Base-by-base conservation (phyloP, 768 basidiomycete genomes). In the Pholiota molesta region DNA sequence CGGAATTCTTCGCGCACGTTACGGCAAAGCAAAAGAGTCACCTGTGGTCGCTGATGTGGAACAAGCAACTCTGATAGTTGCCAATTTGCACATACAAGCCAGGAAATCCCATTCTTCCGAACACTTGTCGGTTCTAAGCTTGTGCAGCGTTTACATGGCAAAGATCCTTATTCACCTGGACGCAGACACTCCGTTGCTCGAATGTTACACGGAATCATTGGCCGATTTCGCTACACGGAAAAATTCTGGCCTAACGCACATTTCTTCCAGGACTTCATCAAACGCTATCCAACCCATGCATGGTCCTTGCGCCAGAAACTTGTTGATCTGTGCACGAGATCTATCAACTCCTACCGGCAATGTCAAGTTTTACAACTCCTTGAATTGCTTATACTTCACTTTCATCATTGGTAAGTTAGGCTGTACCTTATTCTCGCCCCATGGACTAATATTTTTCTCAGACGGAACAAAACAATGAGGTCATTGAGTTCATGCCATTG, bases 201-300 rank as follows among this genome's bases (percentile, higher is more conserved):
- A 75, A n/a, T 73, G 79, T 8, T 96, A 97, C 71, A 80, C 78
- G 52, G 75, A 76, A 64, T 93, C 92, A 0, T 73, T 96, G 14
- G 69, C 77, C 17, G 92, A 97, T 72, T 96, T 92, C 68, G 78
- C 90, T 61, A 86, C 85, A 6, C 85, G 92, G 61, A 97, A 97
- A 77, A 84, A 86, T 47, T 95, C 94, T 3, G 79, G 83, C 29
- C 80, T 96, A 89, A 90, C 67, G 72, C 83, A 5, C 75, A 72
- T 51, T 95, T 95, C 78, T 90, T 98, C 79, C 80, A 86, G 52
- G 91, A 94, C 57, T 91, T 91, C 71, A 79, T 91, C 62, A 82
- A 82, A 19, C 86, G 91, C 40, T 84, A 84, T 73, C 87, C 92
- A 0, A 59, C 72, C 3, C 75, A 81, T 14, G 91, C 84, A 19